Base-by-base conservation (phyloP, 768 basidiomycete species). In the Tephrocybe sp. region DNA sequence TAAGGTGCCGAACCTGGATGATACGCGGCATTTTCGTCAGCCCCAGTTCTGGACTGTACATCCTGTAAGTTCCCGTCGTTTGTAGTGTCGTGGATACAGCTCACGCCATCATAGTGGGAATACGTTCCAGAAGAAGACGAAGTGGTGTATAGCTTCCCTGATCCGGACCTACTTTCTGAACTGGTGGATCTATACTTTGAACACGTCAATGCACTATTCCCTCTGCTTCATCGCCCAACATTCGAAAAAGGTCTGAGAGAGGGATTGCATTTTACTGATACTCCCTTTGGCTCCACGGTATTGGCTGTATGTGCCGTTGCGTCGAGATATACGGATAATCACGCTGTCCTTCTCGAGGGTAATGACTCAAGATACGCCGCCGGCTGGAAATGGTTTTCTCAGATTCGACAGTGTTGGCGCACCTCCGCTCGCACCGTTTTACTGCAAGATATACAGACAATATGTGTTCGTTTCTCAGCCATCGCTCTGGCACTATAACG, bases 371-470 rank as follows among this genome's bases (percentile, higher is more conserved):
- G 76, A 4, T 70, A 75, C 21, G 79, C 79, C 9, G 65, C 73
- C 18, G 84, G 84, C 0, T 87, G 83, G 82, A 75, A 76, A 57
- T 88, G 77, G 61, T 80, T 82, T 53, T 60, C 68, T 20, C 84
- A 87, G 64, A 79, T 90, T 4, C 79, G 85, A 46, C 73, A 81
- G 52, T 74, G 85, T 47, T 76, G 81, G 52, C 80, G 79, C 62
- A 76, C 74, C 0, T 66, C 88, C 28, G 72, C 86, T 17, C 73
- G 79, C 0, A 75, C 77, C 11, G 79, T 86, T 2, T 71, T 76
- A 4, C 59, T 93, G 46, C 82, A 83, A 61, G 88, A 90, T 58
- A 68, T 95, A 20, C 91, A 95, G 62, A 75, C 75, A 18, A 83
- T 82, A 59, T 74, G 76, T 60, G 84, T 85, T 62, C 51, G 79